phyloP scores from a whole-genome alignment of 495 filamentous ascomycete genomes.

The Aspergillus asperescens region DNA sequence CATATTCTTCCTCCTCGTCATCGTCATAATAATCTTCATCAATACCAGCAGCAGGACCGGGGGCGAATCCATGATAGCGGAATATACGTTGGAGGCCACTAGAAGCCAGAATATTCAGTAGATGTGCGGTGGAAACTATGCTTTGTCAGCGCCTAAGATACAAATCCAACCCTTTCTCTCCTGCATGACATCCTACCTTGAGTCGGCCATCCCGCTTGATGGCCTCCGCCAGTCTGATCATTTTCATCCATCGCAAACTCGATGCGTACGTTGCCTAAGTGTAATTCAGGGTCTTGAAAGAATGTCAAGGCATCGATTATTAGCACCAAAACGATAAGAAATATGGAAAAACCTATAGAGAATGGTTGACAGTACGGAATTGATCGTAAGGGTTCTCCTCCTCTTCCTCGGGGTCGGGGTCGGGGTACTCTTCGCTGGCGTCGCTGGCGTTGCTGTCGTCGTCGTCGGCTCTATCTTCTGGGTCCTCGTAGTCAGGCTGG shows the following conservation, averaged over 20 bases:
- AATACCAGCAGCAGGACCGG: slow-evolving; percentile 5
- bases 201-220: slow-evolving; percentile 31
- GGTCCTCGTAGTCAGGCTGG: slow-evolving; percentile 26
- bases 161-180: neutral
- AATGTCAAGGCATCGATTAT: neutral
- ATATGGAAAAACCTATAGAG: slow-evolving; percentile 22
- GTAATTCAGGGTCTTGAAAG: slow-evolving; percentile 24
- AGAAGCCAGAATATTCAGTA: slow-evolving; percentile 36
- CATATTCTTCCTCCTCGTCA: slow-evolving; percentile 27
- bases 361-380: slow-evolving; percentile 21
- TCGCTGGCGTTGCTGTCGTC: too few relatives aligned
- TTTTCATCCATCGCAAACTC: slow-evolving; percentile 43
- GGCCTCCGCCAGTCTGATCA: slow-evolving; percentile 39
- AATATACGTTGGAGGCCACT: slow-evolving; percentile 37
- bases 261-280: slow-evolving; percentile 44
- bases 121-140: slow-evolving; percentile 27
- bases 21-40: slow-evolving; percentile 23
- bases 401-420: slow-evolving; percentile 13
- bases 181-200: slow-evolving; percentile 12
- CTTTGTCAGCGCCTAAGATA: neutral
- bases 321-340: neutral
- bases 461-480: slow-evolving; percentile 34
- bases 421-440: slow-evolving; percentile 27
- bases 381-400: slow-evolving; percentile 20
- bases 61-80: slow-evolving; percentile 28